These are phyloP conservation scores for Fusarium virguliforme DNA, from an alignment of 2,329 filamentous ascomycete species.

Conservation along the genomic window DNA sequence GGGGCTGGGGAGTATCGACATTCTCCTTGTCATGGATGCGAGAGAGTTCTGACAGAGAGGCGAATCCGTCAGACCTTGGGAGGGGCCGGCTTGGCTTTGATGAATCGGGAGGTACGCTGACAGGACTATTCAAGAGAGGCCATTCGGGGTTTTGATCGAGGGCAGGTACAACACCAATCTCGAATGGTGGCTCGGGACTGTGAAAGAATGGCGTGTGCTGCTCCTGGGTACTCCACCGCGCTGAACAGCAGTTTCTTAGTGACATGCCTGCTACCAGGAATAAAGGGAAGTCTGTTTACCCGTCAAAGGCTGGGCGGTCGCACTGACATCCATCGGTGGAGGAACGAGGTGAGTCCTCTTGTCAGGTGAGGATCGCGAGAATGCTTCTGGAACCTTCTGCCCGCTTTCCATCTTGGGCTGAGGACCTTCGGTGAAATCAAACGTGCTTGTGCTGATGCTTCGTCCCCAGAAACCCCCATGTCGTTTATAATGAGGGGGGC, in stretches of 20 bases:
- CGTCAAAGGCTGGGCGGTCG: background rate
- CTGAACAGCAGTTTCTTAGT: background rate
- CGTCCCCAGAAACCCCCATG: conserved; percentile 3
- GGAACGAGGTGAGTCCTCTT: conserved; percentile 5
- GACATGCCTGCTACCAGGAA: background rate
- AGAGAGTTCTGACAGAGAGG: background rate
- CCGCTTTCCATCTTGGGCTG: background rate
- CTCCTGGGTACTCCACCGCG: conserved; percentile 1
- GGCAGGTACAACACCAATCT: conserved; percentile 1
- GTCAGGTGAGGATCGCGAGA: background rate
- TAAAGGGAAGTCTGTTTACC: background rate
- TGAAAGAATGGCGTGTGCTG: background rate
- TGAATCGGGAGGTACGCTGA: background rate
- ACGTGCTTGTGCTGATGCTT: background rate
- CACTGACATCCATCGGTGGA: background rate
- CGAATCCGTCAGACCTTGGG: conserved; percentile 1
- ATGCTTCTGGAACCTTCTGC: background rate
- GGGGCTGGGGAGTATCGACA: background rate
- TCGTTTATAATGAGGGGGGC: background rate
- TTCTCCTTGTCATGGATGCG: background rate
- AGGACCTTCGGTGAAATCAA: background rate
- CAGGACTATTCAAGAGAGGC: background rate
- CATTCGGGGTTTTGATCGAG: background rate
- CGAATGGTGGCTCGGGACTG: background rate
- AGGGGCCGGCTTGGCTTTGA: background rate